Evolutionary conservation across 2,329 filamentous ascomycete species (phyloP), one percentile per base, ranked within the genome.

Genomic region (Microsporum audouinii): DNA sequence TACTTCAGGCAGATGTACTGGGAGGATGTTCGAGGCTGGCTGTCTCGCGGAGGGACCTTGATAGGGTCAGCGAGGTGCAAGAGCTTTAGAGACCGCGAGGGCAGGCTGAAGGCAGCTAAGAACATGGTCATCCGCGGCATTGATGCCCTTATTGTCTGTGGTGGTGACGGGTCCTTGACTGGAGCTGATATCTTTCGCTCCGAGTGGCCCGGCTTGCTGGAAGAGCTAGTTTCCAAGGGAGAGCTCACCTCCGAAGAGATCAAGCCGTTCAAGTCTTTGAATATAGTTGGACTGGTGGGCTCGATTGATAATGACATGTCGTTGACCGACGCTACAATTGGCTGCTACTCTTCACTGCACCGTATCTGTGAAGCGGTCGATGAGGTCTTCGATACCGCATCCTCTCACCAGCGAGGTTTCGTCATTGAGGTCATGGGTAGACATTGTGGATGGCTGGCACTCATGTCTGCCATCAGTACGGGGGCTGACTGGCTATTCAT

Each of bases 261-360:
- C 62, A 79, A 84, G 53, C 88, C 88, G 1, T 95, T 90, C 80
- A 82, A 83, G 70, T 85, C 95, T 67, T 83, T 99, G 71, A 99
- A 97, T 76, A 96, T 99, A 67, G 92, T 97, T 60, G 94, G 94
- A 56, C 80, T 97, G 58, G 94, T 99, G 33, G 94, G 94, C 62
- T 96, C 91, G 60, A 99, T 99, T 71, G 94, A 99, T 80, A 99
- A 99, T 72, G 94, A 99, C 72, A 88, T 99, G 76, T 95, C 91
- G 57, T 90, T 90, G 65, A 99, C 94, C 10, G 94, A 99, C 75
- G 92, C 94, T 62, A 99, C 94, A 36, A 96, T 99, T 72, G 94
- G 94, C 61, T 95, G 89, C 73, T 97, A 96, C 78, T 96, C 91
- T 49, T 94, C 94, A 29, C 83, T 99, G 61, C 85, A 88, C 56